These are phyloP conservation scores for Fusarium succisae DNA, from an alignment of 2,329 filamentous ascomycete genomes.

Conservation along the genomic window DNA sequence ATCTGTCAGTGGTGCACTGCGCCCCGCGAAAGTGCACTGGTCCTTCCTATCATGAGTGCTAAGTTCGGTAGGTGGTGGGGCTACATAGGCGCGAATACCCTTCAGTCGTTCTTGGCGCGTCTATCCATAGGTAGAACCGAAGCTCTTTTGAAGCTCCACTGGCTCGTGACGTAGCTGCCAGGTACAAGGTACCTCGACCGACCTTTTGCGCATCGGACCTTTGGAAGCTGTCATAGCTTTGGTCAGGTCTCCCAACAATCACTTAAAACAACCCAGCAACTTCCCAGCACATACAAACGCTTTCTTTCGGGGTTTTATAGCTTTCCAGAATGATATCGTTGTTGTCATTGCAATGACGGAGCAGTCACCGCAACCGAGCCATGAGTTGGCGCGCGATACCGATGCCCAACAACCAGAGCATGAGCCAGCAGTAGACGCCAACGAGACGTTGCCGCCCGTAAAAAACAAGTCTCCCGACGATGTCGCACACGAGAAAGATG, in stretches of 20 bases:
- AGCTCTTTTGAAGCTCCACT: slow-evolving; percentile 22
- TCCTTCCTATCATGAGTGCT: slow-evolving; percentile 16
- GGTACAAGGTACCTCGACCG: slow-evolving; percentile 32
- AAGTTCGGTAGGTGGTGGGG: slow-evolving; percentile 30
- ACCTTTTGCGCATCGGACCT: slow-evolving; percentile 19
- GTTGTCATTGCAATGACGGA: slow-evolving; percentile 53
- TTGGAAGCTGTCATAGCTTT: slow-evolving; percentile 41
- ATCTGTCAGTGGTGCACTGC: slow-evolving; percentile 14
- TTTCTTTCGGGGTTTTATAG: slow-evolving; percentile 18
- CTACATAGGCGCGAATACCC: slow-evolving; percentile 20
- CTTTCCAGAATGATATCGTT: slow-evolving; percentile 45
- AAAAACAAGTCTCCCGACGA: slow-evolving; percentile 7
- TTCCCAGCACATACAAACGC: slow-evolving; percentile 11
- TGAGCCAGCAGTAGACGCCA: slow-evolving; percentile 27
- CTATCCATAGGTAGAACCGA: not conserved
- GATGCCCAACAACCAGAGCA: slow-evolving; percentile 28
- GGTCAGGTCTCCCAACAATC: slow-evolving; percentile 16
- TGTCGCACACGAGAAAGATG: slow-evolving; percentile 48
- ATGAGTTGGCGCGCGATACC: slow-evolving; percentile 33
- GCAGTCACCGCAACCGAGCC: slow-evolving; percentile 49
- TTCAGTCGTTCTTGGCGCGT: slow-evolving; percentile 26
- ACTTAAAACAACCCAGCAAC: slow-evolving; percentile 4
- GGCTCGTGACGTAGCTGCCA: slow-evolving; percentile 47
- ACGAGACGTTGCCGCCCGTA: slow-evolving; percentile 1
- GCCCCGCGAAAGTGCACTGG: slow-evolving; percentile 24